Conservation (phyloP, 2,329 filamentous ascomycete species). For the Alternaria gaisen region DNA sequence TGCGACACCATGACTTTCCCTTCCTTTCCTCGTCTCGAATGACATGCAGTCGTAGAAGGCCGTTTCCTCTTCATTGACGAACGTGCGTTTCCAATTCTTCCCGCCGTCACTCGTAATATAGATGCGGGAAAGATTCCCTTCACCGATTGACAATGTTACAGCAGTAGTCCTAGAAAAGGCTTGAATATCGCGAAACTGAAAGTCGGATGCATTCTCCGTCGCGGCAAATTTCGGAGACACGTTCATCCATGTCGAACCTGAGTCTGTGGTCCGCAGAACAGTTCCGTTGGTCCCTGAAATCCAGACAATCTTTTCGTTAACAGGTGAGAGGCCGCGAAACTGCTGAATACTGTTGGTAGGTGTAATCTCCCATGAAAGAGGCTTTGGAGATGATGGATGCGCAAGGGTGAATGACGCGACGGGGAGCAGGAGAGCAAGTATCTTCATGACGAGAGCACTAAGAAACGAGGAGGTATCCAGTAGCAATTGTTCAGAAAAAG, state of each 20-base stretch:
- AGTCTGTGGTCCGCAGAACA: constrained; percentile 35
- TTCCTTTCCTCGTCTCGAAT: constrained; percentile 27
- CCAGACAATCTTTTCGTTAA: constrained; percentile 31
- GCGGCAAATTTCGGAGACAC: constrained; percentile 29
- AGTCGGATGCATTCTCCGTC: constrained; percentile 29
- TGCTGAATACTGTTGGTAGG: constrained; percentile 38
- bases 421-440: neutral
- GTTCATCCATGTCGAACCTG: constrained; percentile 35
- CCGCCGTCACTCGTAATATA: constrained; percentile 36
- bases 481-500: neutral
- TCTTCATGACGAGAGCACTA: constrained; percentile 2
- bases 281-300: constrained; percentile 40
- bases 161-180: constrained; percentile 33
- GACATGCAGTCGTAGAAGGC: constrained; percentile 45
- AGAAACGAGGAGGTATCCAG: neutral
- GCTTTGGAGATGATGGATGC: neutral
- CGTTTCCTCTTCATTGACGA: constrained; percentile 33
- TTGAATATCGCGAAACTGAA: constrained; percentile 42
- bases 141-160: constrained; percentile 37
- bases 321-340: constrained; percentile 37
- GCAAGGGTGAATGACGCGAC: constrained; percentile 1
- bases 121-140: constrained; percentile 36
- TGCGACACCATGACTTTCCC: constrained; percentile 30
- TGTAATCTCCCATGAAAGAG: constrained; percentile 29
- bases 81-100: constrained; percentile 31